Base-by-base conservation (phyloP, 139 green algal species). In the Volvox africanus region DNA sequence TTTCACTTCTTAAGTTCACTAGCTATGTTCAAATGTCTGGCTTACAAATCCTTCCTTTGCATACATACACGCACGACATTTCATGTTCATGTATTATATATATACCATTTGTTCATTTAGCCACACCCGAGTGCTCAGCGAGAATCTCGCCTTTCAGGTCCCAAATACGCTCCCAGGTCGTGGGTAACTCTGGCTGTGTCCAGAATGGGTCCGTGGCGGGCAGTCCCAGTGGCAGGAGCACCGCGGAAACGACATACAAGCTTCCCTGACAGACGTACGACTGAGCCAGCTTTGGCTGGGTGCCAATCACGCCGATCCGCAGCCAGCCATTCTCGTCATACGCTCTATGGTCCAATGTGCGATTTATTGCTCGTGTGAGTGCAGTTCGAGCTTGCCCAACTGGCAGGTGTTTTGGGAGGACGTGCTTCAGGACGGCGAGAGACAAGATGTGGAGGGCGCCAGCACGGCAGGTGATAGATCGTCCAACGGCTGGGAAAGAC, bases 131-230 rank as follows among this genome's bases (percentile, higher is more conserved):
- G 44, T 55, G 44, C 44, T 55, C 44, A 14, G 44, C 44, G 9
- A 55, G 44, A 9, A 55, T 55, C 44, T 55, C 44, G 9, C 44
- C 44, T 55, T 55, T 55, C 44, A 55, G 44, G 44, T 55, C 44
- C 44, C 44, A 55, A 9, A 55, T 9, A 55, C 44, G 44, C 76
- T 82, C 76, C 76, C 76, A 82, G 12, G 33, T 82, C 16, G 76
- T 82, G 30, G 76, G 76, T 36, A 82, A 61, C 32, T 82, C 30
- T 20, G 76, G 76, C 13, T 82, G 30, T 36, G 76, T 82, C 76
- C 76, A 82, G 11, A 82, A 82, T 3, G 76, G 32, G 11, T 82
- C 76, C 2, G 9, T 61, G 0, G 76, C 32, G 11, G 76, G 2
- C 11, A 82, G 76, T 33, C 76, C 76, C 76, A 82, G 76, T 1